Evolutionary conservation across 2,329 filamentous ascomycete genomes (phyloP), one percentile per base, ranked within the genome.

Genomic region (Colletotrichum abscissum): DNA sequence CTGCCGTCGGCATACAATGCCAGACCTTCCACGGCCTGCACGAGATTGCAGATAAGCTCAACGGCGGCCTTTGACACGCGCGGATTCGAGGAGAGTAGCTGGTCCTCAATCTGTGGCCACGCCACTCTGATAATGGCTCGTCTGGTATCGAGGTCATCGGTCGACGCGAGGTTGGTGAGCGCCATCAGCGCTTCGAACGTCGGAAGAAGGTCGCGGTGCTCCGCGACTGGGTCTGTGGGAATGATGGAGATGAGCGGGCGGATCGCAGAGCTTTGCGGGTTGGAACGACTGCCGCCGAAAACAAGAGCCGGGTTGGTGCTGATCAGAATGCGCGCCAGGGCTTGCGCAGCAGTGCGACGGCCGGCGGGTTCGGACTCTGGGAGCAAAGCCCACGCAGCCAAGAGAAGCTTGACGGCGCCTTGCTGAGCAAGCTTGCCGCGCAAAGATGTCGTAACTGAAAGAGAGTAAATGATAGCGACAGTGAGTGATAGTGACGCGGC

Each of bases 151-250:
- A 91, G 87, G 73, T 92, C 89, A 66, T 95, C 92, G 14, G 92
- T 90, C 0, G 94, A 97, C 0, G 96, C 97, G 8, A 99, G 89
- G 78, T 99, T 99, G 0, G 97, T 98, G 46, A 99, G 89, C 0
- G 97, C 96, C 81, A 98, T 93, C 9, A 99, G 88, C 0, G 93
- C 89, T 82, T 99, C 97, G 77, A 98, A 99, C 0, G 93, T 92
- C 0, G 97, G 95, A 0, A 99, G 88, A 16, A 98, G 89, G 81
- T 98, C 94, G 64, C 92, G 90, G 1, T 90, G 90, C 58, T 92
- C 90, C 2, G 88, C 85, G 1, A 86, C 84, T 5, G 91, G 89
- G 63, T 93, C 90, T 6, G 91, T 89, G 0, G 89, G 84, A 19
- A 98, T 88, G 67, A 98, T 92, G 24, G 90, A 91, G 7, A 93